Evolutionary conservation across 2,329 filamentous ascomycete species (phyloP), one percentile per base, ranked within the genome.

Genomic region (Colletotrichum filicis): DNA sequence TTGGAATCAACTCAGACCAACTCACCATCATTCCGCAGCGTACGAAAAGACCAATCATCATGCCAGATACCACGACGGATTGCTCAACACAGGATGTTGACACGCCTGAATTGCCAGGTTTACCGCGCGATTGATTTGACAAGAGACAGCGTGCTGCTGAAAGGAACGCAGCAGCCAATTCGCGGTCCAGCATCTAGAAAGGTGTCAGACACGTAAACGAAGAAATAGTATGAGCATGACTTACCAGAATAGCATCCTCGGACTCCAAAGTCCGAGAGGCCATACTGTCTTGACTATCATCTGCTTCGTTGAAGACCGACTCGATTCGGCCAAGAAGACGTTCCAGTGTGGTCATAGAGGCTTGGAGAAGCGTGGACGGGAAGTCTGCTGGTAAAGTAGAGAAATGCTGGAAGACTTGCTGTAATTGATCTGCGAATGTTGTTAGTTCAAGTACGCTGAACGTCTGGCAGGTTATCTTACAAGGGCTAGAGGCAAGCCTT

Each of bases 381-480:
- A 88, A 82, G 42, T 85, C 82, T 0, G 82, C 77, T 4, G 83
- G 82, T 2, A 81, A 79, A 12, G 82, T 80, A 12, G 85, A 82
- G 53, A 90, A 86, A 26, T 84, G 85, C 12, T 81, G 84, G 62
- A 90, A 89, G 11, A 90, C 79, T 56, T 87, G 85, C 61, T 88
- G 85, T 30, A 91, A 78, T 77, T 89, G 89, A 46, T 80, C 82
- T 83, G 62, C 32, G 28, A 42, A 14, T 32, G 49, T 57, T 46
- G 42, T 49, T 74, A 74, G 80, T 61, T 78, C 71, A 42, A 64
- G 55, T 53, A 35, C 9, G 9, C 24, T 6, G 55, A 56, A 37
- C 19, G 1, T 30, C 3, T n/a, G 3, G 11, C 16, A 35, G 22
- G 14, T 26, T 14, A 78, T 42, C 80, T 71, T 76, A 84, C 82